Evolutionary conservation across 1,284 basidiomycete species (phyloP).

Genomic region (Trametes versicolor): DNA sequence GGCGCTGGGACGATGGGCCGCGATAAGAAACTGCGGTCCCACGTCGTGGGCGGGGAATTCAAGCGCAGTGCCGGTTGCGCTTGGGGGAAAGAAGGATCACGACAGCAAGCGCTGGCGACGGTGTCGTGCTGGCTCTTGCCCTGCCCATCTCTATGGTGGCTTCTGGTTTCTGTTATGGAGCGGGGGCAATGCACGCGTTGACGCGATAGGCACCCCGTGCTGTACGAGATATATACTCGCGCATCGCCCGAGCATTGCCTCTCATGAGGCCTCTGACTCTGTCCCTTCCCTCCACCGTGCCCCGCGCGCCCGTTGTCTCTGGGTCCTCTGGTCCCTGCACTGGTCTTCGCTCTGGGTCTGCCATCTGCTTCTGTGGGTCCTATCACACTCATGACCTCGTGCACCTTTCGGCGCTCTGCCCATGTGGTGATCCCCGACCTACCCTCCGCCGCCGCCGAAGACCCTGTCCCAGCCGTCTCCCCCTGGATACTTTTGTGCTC

Average conservation of each 20-base stretch:
- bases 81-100: background rate
- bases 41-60: background rate
- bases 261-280: background rate
- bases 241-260: background rate
- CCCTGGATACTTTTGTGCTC: background rate
- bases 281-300: background rate
- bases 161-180: conserved; percentile 1
- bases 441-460: background rate
- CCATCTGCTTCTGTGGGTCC: background rate
- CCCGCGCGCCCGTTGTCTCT: background rate
- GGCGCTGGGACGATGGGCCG: background rate
- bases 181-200: background rate
- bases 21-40: background rate
- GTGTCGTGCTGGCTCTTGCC: background rate
- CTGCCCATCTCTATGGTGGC: background rate
- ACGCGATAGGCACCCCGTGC: background rate
- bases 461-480: background rate
- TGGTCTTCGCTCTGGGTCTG: background rate
- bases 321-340: background rate
- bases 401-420: background rate
- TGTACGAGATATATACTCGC: background rate
- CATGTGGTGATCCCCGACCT: background rate
- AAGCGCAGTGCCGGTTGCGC: conserved; percentile 1
- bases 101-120: background rate
- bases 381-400: background rate